Percentiles rank a stretch among this genome's conserved stretches.
These are phyloP conservation scores for Solanum hybrid DNA, from an alignment of 305 asterid species.

Conservation along the genomic window DNA sequence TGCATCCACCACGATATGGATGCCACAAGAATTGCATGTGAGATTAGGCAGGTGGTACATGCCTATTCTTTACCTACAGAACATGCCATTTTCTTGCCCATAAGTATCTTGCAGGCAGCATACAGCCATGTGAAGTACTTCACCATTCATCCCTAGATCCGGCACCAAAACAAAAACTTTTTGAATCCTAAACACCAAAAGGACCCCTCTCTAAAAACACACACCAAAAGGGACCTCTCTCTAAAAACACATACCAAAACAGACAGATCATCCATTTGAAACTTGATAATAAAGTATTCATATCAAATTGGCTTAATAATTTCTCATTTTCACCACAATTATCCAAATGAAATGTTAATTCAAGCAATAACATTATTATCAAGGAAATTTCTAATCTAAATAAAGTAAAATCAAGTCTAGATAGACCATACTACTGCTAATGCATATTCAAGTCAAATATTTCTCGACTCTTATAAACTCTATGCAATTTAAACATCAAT, in stretches of 20 bases:
- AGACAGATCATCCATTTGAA: neutral
- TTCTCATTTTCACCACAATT: neutral
- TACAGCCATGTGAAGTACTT: neutral
- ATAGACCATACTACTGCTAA: neutral
- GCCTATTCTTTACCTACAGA: neutral
- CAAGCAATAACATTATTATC: neutral
- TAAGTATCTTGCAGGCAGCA: neutral
- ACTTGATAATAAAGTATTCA: neutral
- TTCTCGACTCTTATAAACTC: neutral
- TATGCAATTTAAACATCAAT: neutral
- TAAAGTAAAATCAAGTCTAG: neutral
- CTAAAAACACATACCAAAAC: neutral
- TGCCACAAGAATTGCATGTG: constrained; percentile 9
- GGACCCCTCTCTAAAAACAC: too few relatives aligned
- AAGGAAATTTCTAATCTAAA: neutral
- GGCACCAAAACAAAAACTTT: neutral
- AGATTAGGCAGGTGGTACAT: neutral
- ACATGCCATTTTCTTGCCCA: constrained; percentile 7
- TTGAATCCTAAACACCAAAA: neutral
- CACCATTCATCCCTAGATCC: neutral
- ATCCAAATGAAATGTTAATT: neutral
- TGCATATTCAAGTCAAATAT: neutral
- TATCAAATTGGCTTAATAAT: neutral
- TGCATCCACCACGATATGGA: neutral
- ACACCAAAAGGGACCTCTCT: neutral